Evolutionary conservation across 2,329 filamentous ascomycete genomes (phyloP).

Genomic region (Penicillium sp.): DNA sequence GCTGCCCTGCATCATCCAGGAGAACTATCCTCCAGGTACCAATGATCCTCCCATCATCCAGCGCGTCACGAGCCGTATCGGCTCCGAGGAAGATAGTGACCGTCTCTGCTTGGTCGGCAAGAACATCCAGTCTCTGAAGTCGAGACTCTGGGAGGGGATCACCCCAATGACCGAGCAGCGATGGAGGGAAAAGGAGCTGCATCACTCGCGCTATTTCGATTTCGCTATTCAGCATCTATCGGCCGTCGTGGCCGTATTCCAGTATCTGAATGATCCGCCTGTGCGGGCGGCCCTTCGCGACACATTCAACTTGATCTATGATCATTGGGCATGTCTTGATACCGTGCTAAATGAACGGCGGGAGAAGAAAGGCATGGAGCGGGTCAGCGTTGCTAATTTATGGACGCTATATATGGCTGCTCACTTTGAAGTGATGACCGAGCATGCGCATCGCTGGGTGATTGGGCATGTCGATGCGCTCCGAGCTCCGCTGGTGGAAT

Average conservation of each 20-base stretch:
- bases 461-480: constrained; percentile 12
- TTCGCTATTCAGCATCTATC: constrained; percentile 21
- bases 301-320: constrained; percentile 23
- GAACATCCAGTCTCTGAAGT: constrained; percentile 24
- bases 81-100: constrained; percentile 7
- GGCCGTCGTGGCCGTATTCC: constrained; percentile 20
- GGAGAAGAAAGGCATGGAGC: constrained; percentile 1
- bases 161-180: constrained; percentile 22
- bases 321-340: constrained; percentile 14
- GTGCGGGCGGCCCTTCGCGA: constrained; percentile 15
- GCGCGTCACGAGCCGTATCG: constrained; percentile 11
- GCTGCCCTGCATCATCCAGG: not conserved
- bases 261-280: constrained; percentile 20
- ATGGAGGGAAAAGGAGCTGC: constrained; percentile 21
- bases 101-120: constrained; percentile 20
- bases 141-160: constrained; percentile 24
- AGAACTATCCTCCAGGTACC: constrained; percentile 1
- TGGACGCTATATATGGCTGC: constrained; percentile 21
- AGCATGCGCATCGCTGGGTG: constrained; percentile 23
- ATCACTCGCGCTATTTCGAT: constrained; percentile 17
- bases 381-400: constrained; percentile 13
- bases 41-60: constrained; percentile 5
- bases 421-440: constrained; percentile 21
- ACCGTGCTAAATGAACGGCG: constrained; percentile 14
- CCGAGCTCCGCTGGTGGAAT: constrained; percentile 10